A percentile compares a stretch with the other conserved stretches of the same genome.
Conservation (phyloP, 352 stramenopile species). For the Globisporangium rhizosaccharum region DNA sequence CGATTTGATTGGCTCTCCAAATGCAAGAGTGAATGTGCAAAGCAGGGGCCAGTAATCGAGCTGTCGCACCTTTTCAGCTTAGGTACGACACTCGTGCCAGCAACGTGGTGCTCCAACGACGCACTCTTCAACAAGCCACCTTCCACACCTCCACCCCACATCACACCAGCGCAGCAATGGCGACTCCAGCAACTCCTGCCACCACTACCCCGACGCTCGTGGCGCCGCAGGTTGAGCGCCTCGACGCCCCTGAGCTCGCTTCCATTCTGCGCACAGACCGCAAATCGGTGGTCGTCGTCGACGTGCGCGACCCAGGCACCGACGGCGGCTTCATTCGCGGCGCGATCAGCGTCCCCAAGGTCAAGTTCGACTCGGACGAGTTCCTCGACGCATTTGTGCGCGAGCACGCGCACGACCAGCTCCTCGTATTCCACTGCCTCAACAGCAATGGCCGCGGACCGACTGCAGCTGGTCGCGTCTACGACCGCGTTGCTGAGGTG, state of each 20-base stretch:
- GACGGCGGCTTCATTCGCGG: slow-evolving; percentile 28
- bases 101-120: no score
- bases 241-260: slow-evolving; percentile 20
- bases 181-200: slow-evolving; percentile 2
- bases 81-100: no score
- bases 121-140: background rate
- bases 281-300: slow-evolving; percentile 16
- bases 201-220: slow-evolving; percentile 10
- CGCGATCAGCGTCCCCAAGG: slow-evolving; percentile 30
- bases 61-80: no score
- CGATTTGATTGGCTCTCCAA: no score
- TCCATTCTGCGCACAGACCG: slow-evolving; percentile 10
- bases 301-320: slow-evolving; percentile 27
- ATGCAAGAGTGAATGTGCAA: no score
- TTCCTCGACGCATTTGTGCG: slow-evolving; percentile 26
- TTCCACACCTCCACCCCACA: no score
- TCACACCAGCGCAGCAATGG: background rate
- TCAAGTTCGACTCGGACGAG: slow-evolving; percentile 24
- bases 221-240: slow-evolving; percentile 16
- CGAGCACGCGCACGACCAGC: slow-evolving; percentile 17
- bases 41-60: no score
- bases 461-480: slow-evolving; percentile 17
- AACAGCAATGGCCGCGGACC: slow-evolving; percentile 27
- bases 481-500: slow-evolving; percentile 16
- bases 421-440: slow-evolving; percentile 35